Evolutionary conservation across 2,329 filamentous ascomycete genomes (phyloP), one percentile per base, ranked within the genome.

Genomic region (Neonectria faginata): DNA sequence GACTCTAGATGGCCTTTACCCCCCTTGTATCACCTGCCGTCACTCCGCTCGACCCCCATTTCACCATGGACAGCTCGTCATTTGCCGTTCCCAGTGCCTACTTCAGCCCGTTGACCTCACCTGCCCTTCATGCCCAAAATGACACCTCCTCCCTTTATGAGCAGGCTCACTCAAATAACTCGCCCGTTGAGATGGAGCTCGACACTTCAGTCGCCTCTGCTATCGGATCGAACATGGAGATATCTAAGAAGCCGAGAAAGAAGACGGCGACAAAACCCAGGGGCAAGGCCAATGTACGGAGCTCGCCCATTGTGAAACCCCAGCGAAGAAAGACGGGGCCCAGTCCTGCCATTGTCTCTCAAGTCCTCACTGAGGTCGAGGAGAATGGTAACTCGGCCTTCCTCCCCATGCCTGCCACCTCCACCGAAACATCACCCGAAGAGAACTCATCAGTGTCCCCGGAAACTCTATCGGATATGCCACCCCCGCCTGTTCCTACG

Each of bases 11-110:
- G 86, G 84, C 89, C 10, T 94, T 94, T 75, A 95, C 92, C 2
- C 92, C 92, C 1, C 84, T 95, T 31, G 92, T 92, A 11, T 94
- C 92, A 18, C 92, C 92, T n/a, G 92, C 92, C 5, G 92, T 95
- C 47, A 94, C 92, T 2, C 92, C 92, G 22, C 84, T 94, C 55
- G 92, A 94, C 73, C 84, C 87, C 45, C 88, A 90, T 68, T 93
- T 92, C 75, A 83, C 85, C 50, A 81, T 87, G 64, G 86, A 89
- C 25, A 79, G 79, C 33, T 81, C 61, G 16, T 55, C 82, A 52
- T 92, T 88, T 71, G 85, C 86, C 6, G 84, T 92, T 3, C 89
- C 91, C 0, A 87, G 87, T 39, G 87, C 91, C 36, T 95, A 94
- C 79, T 94, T 96, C 76, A 96, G 92, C 74, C 92, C 92, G 10